phyloP scores from a whole-genome alignment of 2,329 filamentous ascomycete species.

The Falciphora oryzae region DNA sequence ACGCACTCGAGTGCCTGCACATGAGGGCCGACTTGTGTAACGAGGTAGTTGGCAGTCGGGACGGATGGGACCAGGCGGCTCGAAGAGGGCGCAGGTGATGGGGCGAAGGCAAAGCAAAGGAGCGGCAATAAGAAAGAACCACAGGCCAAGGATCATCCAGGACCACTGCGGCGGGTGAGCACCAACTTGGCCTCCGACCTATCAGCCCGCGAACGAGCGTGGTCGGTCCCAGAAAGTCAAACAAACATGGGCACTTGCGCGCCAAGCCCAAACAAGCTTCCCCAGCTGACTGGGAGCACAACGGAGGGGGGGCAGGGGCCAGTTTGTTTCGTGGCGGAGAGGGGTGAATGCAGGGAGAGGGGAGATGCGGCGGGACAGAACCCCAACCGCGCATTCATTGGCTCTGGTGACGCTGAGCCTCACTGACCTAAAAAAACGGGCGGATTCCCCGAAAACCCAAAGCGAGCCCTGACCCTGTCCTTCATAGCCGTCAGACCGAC shows the following conservation, averaged over 20 bases:
- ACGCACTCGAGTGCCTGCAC: neutral
- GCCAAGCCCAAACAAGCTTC: neutral
- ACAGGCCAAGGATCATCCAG: neutral
- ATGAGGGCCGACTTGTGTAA: too few relatives aligned
- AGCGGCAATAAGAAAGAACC: neutral
- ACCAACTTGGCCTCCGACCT: neutral
- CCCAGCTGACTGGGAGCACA: neutral
- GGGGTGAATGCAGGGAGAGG: neutral
- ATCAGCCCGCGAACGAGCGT: neutral
- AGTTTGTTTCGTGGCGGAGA: neutral
- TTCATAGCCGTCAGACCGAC: neutral
- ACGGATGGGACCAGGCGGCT: too few relatives aligned
- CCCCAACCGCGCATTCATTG: neutral
- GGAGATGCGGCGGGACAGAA: neutral
- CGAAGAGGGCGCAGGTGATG: neutral
- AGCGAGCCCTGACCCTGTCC: neutral
- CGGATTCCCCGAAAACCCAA: neutral
- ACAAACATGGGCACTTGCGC: neutral
- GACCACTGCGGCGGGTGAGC: neutral
- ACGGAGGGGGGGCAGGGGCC: neutral
- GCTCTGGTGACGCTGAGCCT: neutral
- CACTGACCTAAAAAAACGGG: neutral
- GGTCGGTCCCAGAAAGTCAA: neutral
- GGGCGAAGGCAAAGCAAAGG: neutral
- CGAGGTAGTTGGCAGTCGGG: too few relatives aligned